Evolutionary conservation across 371 early-diverging fungal species (phyloP), one percentile per base, ranked within the genome.

Genomic region (Saksenaea oblongispora): DNA sequence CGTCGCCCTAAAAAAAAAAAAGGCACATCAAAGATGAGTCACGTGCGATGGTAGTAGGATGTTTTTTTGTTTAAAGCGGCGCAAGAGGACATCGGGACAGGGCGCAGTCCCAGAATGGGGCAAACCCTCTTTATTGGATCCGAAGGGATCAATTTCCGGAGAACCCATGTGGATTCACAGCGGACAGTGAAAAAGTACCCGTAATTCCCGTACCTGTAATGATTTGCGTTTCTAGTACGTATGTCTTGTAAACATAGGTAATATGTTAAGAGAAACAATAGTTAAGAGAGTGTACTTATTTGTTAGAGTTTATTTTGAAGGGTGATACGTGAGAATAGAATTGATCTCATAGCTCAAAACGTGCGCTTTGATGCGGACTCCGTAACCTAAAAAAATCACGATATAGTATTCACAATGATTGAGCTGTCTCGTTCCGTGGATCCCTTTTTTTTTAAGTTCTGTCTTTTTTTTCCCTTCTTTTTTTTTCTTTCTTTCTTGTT

Each of bases 401-500:
- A 47, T 22, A 47, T 47, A 18, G 51, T 26, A 47, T 0, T 47
- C 51, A 22, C 22, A 18, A 22, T 22, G 51, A 47, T 47, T 17
- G 51, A 41, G 17, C n/a, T 18, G 51, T 22, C 51, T 22, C 22
- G 22, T 18, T 41, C 51, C 51, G 51, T 22, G 59, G 26, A 63
- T 55, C 37, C 63, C 55, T 34, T 55, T 56, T 34, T 62, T 54
- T 28, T 56, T 51, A 47, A 39, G 41, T 57, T 31, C 11, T 58
- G 39, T 44, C 34, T 57, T 55, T 31, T 36, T 60, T 67, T 57
- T 59, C 35, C 24, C 62, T 54, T 58, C 26, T 17, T 57, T 36
- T n/a, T 34, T 58, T 59, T 51, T 60, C 24, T 57, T 63, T 28
- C 61, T 28, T 56, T 57, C 59, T 34, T 44, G 51, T 55, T 63